Conservation (phyloP, 208 protist species). For the Wallacemonas rigidus region DNA sequence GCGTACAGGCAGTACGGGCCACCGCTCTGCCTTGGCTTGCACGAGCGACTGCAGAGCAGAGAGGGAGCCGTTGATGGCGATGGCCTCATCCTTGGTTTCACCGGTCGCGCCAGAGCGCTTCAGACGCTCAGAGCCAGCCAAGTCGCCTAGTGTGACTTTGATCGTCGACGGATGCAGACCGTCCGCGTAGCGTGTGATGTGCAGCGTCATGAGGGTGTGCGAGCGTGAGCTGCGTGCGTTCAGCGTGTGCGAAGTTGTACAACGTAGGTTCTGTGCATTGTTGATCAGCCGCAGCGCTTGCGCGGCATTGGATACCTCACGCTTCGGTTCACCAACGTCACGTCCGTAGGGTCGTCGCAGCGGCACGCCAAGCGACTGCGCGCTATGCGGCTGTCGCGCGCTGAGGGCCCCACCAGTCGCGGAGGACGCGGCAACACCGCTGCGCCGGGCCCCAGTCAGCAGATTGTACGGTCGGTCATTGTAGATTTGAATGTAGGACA, state of each 20-base stretch:
- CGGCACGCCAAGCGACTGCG: conserved; percentile 10
- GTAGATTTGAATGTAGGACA: conserved; percentile 83
- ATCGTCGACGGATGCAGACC: conserved; percentile 54
- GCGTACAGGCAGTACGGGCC: conserved; percentile 40
- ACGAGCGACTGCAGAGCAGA: conserved; percentile 84
- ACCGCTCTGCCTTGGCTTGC: conserved; percentile 31
- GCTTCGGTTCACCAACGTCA: conserved; percentile 46
- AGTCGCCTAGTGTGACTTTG: conserved; percentile 86
- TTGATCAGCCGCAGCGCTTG: conserved; percentile 31
- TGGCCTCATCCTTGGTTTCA: conserved; percentile 80
- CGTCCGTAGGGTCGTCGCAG: conserved; percentile 32
- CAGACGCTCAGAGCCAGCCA: conserved; percentile 93
- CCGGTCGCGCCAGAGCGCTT: conserved; percentile 78
- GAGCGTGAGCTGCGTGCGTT: conserved; percentile 70
- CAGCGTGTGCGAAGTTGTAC: conserved; percentile 46
- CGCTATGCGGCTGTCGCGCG: neutral
- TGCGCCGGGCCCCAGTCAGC: conserved; percentile 24
- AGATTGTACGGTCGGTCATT: conserved; percentile 75
- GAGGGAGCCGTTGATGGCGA: conserved; percentile 92
- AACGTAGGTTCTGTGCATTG: conserved; percentile 42
- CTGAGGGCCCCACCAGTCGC: neutral
- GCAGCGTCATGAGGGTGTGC: conserved; percentile 60
- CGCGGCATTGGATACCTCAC: conserved; percentile 38
- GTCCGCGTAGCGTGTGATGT: conserved; percentile 62
- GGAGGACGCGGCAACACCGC: neutral